Conservation (phyloP, 768 basidiomycete species). For the Dioszegia hungarica region DNA sequence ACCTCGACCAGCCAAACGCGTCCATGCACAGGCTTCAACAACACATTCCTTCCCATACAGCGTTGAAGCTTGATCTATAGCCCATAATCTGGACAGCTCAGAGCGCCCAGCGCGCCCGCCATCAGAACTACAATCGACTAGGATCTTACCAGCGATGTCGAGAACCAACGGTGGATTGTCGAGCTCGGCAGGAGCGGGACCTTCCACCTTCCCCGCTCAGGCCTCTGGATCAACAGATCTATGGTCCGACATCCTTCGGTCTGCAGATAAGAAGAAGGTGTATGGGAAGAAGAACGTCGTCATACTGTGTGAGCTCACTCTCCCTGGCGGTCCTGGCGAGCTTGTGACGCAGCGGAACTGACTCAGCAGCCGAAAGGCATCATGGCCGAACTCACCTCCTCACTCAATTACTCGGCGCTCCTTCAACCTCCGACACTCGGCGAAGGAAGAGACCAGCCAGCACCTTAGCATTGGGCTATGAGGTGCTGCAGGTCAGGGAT, state of each 20-base stretch:
- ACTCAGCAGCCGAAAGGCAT: slow-evolving; percentile 31
- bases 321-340: not conserved
- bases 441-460: slow-evolving; percentile 54
- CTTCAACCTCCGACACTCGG: slow-evolving; percentile 51
- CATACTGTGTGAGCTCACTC: slow-evolving; percentile 57
- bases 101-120: not conserved
- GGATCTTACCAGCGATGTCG: not conserved
- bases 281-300: slow-evolving; percentile 77
- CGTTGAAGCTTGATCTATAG: too few species aligned
- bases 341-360: slow-evolving; percentile 9
- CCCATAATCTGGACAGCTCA: not conserved
- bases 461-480: slow-evolving; percentile 86
- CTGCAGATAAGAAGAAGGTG: slow-evolving; percentile 65
- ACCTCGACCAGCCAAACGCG: not conserved
- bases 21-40: not conserved
- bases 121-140: not conserved
- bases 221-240: slow-evolving; percentile 54
- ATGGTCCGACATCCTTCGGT: slow-evolving; percentile 88
- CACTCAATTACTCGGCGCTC: slow-evolving; percentile 9
- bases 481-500: slow-evolving; percentile 83
- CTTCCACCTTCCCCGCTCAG: not conserved
- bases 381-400: slow-evolving; percentile 27
- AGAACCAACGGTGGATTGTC: not conserved
- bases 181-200: not conserved
- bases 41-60: not conserved